Percentiles rank a stretch among this genome's conserved stretches.
These are phyloP conservation scores for Tinospora cordifolia DNA, from an alignment of 164 flowering plant species.

Conservation along the genomic window DNA sequence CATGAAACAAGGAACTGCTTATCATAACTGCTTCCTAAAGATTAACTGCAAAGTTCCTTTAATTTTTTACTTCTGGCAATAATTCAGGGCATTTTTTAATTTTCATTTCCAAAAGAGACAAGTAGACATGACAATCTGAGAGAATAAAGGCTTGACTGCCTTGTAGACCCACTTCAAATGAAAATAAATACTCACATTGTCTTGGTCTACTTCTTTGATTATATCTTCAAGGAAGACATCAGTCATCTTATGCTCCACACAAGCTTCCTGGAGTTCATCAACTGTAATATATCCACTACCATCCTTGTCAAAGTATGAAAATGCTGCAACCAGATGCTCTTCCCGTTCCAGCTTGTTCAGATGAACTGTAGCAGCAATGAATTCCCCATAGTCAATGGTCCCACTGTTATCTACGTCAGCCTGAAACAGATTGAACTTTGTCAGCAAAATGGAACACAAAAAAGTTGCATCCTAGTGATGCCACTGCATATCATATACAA, in stretches of 20 bases:
- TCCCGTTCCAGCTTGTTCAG: constrained; percentile 91
- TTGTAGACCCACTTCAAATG: too few species aligned
- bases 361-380: constrained; percentile 89
- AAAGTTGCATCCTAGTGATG: background rate
- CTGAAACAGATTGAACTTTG: constrained; percentile 27
- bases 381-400: constrained; percentile 91
- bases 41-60: background rate
- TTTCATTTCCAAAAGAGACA: background rate
- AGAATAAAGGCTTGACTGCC: background rate
- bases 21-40: background rate
- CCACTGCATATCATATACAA: background rate
- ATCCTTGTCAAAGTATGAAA: constrained; percentile 88
- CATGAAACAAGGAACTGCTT: background rate
- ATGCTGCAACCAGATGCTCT: constrained; percentile 93
- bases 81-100: background rate
- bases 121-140: background rate
- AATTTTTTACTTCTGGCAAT: background rate
- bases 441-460: constrained; percentile 2
- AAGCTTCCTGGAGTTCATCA: constrained; percentile 94
- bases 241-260: constrained; percentile 72
- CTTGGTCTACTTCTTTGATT: constrained; percentile 92
- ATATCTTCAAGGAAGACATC: constrained; percentile 78
- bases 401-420: constrained; percentile 98
- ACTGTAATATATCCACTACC: constrained; percentile 89
- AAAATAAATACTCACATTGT: constrained; percentile 50